These are phyloP conservation scores for Aspergillus affinis DNA, from an alignment of 495 filamentous ascomycete species.

Conservation along the genomic window DNA sequence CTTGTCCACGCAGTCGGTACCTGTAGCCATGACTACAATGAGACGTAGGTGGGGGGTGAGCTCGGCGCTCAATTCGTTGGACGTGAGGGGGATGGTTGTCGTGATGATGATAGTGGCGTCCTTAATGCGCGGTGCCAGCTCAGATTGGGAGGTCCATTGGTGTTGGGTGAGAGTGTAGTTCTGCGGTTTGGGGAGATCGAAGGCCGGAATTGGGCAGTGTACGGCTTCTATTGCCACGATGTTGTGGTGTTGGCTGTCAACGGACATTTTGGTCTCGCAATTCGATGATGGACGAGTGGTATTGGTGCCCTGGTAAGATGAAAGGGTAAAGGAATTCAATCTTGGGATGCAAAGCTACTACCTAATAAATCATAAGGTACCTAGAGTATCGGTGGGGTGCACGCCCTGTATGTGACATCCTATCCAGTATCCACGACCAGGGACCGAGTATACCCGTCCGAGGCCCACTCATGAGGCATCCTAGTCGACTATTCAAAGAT, in stretches of 20 bases:
- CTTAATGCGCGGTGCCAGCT: constrained; percentile 36
- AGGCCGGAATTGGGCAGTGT: constrained; percentile 42
- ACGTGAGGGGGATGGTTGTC: constrained; percentile 38
- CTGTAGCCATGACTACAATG: constrained; percentile 51
- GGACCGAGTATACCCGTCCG: background rate
- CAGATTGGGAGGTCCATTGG: constrained; percentile 29
- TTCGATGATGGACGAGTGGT: background rate
- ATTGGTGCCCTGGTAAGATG: background rate
- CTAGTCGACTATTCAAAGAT: background rate
- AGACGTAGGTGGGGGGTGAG: constrained; percentile 41
- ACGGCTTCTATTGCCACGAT: constrained; percentile 50
- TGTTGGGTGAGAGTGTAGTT: constrained; percentile 32
- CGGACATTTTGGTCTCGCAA: background rate
- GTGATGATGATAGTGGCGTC: constrained; percentile 52
- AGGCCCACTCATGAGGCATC: background rate
- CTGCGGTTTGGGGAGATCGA: constrained; percentile 32
- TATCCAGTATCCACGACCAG: background rate
- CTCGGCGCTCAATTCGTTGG: constrained; percentile 26
- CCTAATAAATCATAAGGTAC: background rate
- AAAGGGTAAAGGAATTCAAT: background rate
- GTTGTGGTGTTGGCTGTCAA: constrained; percentile 19
- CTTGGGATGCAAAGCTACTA: background rate
- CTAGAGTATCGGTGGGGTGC: background rate
- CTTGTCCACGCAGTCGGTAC: constrained; percentile 52
- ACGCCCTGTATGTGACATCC: background rate